Evolutionary conservation across 2,329 filamentous ascomycete genomes (phyloP).

Genomic region (Xylaria sp.): DNA sequence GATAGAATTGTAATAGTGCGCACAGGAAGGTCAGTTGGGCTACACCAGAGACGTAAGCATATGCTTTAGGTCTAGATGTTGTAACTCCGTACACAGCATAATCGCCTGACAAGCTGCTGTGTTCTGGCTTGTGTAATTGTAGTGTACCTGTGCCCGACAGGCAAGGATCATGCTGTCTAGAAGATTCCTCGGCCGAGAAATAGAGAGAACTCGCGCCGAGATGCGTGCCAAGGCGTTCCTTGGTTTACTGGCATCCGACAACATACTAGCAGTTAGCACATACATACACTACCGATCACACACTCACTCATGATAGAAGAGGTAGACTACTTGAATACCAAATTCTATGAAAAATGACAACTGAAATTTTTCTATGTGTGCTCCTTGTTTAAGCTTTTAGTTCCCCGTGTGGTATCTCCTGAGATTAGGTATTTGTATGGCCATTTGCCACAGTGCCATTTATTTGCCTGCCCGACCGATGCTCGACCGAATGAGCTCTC

Average conservation of each 20-base stretch:
- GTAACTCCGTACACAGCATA: constrained; percentile 7
- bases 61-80: constrained; percentile 3
- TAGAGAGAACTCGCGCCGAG: not conserved
- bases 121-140: constrained; percentile 3
- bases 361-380: constrained; percentile 28
- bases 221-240: not conserved
- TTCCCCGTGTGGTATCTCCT: constrained; percentile 15
- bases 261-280: not conserved
- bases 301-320: constrained; percentile 7
- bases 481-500: constrained; percentile 26
- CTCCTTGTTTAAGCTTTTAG: not conserved
- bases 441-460: constrained; percentile 2
- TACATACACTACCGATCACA: not conserved
- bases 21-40: constrained; percentile 10
- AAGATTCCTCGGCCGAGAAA: constrained; percentile 5
- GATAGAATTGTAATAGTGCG: not conserved
- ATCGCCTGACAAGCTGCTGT: not conserved
- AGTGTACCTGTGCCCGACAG: constrained; percentile 21
- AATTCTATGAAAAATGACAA: constrained; percentile 23
- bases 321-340: constrained; percentile 16
- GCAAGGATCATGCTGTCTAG: constrained; percentile 31
- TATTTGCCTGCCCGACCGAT: constrained; percentile 26
- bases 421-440: constrained; percentile 15
- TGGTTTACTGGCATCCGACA: not conserved
- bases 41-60: not conserved